Percentiles rank a stretch among this genome's conserved stretches.
These are phyloP conservation scores for Gleditsia sinensis DNA, from an alignment of 306 rosid genomes.

Conservation along the genomic window DNA sequence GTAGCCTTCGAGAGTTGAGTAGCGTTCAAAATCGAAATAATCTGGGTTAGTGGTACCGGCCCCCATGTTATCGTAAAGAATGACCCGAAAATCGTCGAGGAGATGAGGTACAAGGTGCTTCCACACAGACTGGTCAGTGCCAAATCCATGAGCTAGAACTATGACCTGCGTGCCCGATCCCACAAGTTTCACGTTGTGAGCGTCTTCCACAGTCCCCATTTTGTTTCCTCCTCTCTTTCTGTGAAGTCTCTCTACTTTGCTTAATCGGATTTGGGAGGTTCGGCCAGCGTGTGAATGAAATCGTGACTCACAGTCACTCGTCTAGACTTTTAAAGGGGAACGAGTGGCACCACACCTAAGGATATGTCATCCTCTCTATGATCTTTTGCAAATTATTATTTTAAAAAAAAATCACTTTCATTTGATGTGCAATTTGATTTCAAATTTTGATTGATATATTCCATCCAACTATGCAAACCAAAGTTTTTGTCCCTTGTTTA, in stretches of 20 bases:
- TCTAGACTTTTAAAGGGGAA: slow-evolving; percentile 23
- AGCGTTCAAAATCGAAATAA: slow-evolving; percentile 73
- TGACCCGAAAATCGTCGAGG: slow-evolving; percentile 52
- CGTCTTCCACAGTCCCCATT: slow-evolving; percentile 79
- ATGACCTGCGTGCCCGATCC: slow-evolving; percentile 52
- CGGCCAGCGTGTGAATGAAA: slow-evolving; percentile 24
- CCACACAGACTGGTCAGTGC: slow-evolving; percentile 89
- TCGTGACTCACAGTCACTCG: background rate
- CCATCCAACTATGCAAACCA: no score
- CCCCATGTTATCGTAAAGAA: slow-evolving; percentile 81
- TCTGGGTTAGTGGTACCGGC: slow-evolving; percentile 89
- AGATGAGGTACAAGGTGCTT: slow-evolving; percentile 73
- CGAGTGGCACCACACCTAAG: slow-evolving; percentile 24
- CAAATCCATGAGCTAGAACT: slow-evolving; percentile 79
- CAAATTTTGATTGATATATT: no score
- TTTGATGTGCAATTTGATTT: background rate
- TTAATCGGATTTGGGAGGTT: background rate
- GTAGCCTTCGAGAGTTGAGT: slow-evolving; percentile 68
- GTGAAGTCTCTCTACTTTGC: background rate
- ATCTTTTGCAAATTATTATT: background rate
- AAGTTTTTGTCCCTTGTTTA: no score
- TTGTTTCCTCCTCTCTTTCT: no score
- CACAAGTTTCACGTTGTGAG: slow-evolving; percentile 73
- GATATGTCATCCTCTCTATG: background rate
- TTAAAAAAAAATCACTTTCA: no score